phyloP scores from a whole-genome alignment of 768 basidiomycete genomes.

The Naganishia antarctica region DNA sequence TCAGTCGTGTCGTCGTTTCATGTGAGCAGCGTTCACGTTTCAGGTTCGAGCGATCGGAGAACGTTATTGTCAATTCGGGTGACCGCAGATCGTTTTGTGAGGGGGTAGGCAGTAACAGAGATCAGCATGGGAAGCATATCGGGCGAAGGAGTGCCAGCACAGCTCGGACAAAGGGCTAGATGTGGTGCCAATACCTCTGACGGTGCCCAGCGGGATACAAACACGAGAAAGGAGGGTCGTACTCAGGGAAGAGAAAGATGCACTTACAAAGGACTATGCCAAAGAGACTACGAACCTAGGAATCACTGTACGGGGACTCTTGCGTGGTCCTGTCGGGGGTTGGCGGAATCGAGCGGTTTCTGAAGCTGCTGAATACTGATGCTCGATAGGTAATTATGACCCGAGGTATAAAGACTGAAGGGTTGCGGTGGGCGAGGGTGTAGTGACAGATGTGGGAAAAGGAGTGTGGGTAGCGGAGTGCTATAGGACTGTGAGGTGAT shows the following conservation, averaged over 20 bases:
- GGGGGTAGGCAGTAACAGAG: no score
- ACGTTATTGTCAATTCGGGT: not conserved
- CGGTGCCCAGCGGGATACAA: no score
- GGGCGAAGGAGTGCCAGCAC: no score
- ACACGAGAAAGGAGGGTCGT: not conserved
- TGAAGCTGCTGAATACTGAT: slow-evolving; percentile 14
- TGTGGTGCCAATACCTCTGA: no score
- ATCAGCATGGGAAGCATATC: not conserved
- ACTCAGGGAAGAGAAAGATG: not conserved
- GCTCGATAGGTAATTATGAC: slow-evolving; percentile 16
- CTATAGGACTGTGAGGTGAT: not conserved
- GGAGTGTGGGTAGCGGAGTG: slow-evolving; percentile 13
- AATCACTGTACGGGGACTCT: slow-evolving; percentile 14
- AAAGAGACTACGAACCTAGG: slow-evolving; percentile 20
- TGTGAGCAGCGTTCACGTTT: no score
- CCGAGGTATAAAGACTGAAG: not conserved
- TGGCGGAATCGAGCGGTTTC: not conserved
- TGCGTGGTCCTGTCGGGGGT: slow-evolving; percentile 15
- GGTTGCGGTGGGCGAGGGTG: slow-evolving; percentile 11
- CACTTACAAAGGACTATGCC: slow-evolving; percentile 17
- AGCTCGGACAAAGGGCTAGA: no score
- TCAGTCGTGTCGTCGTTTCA: not conserved
- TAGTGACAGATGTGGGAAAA: slow-evolving; percentile 11
- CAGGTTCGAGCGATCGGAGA: not conserved
- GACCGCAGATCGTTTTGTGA: no score